Evolutionary conservation across 2,329 filamentous ascomycete species (phyloP).

Genomic region (Beauveria varroae): DNA sequence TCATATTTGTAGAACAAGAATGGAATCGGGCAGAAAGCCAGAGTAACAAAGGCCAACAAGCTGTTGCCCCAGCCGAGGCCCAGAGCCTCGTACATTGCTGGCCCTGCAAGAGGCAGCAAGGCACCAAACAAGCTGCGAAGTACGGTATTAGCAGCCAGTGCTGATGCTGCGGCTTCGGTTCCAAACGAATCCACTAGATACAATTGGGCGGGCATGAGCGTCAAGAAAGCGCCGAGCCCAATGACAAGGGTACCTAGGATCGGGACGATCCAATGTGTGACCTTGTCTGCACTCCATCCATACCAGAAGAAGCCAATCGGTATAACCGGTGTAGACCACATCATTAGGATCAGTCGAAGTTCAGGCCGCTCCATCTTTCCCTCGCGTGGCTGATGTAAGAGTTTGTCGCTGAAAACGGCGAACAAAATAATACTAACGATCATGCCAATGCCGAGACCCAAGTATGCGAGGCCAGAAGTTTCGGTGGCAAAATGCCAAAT

Average conservation of each 20-base stretch:
- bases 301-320: slow-evolving; percentile 49
- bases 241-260: slow-evolving; percentile 46
- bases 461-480: slow-evolving; percentile 33
- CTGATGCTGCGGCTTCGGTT: background rate
- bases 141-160: background rate
- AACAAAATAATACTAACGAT: slow-evolving; percentile 19
- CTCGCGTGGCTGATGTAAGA: background rate
- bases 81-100: slow-evolving; percentile 22
- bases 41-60: slow-evolving; percentile 35
- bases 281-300: slow-evolving; percentile 46
- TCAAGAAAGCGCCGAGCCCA: slow-evolving; percentile 28
- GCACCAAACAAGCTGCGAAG: slow-evolving; percentile 51
- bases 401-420: slow-evolving; percentile 13
- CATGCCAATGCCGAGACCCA: slow-evolving; percentile 39
- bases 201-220: background rate
- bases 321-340: slow-evolving; percentile 27
- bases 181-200: background rate
- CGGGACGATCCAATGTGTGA: slow-evolving; percentile 47
- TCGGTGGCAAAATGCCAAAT: slow-evolving; percentile 25
- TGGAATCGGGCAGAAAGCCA: slow-evolving; percentile 20
- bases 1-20: background rate
- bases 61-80: slow-evolving; percentile 37
- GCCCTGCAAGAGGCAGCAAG: slow-evolving; percentile 47
- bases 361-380: slow-evolving; percentile 28
- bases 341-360: slow-evolving; percentile 44